Base-by-base conservation (phyloP, 169 alveolate genomes). In the Pseudocohnilembus persalinus region DNA sequence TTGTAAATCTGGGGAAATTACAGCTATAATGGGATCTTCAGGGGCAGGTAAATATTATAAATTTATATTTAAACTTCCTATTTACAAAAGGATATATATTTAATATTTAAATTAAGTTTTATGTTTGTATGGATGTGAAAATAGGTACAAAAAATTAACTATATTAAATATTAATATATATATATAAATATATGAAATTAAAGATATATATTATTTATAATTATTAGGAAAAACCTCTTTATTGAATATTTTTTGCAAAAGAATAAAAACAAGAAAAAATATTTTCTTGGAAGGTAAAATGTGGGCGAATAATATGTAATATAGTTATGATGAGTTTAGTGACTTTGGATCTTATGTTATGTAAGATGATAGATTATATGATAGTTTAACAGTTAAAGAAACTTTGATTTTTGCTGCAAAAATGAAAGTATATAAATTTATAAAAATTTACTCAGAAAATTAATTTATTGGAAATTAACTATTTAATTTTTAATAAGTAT, bases 261-360 rank as follows among this genome's bases (percentile, higher is more conserved):
- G n/a, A n/a, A n/a, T n/a, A n/a, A n/a, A n/a, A n/a, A n/a, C n/a
- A n/a, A n/a, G n/a, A n/a, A n/a, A n/a, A n/a, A n/a, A n/a, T n/a
- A n/a, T n/a, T n/a, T n/a, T n/a, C n/a, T n/a, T n/a, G n/a, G n/a
- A n/a, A n/a, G n/a, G n/a, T n/a, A n/a, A n/a, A n/a, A n/a, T n/a
- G n/a, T n/a, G n/a, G n/a, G n/a, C n/a, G n/a, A n/a, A n/a, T n/a
- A n/a, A n/a, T n/a, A n/a, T n/a, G n/a, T n/a, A n/a, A n/a, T n/a
- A n/a, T n/a, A n/a, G n/a, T n/a, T n/a, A n/a, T n/a, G n/a, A n/a
- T n/a, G n/a, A n/a, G n/a, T n/a, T n/a, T n/a, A n/a, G n/a, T n/a
- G n/a, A n/a, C n/a, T n/a, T n/a, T n/a, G n/a, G n/a, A n/a, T n/a
- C 95, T 0, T 96, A 94, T 87, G 97, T 96, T 31, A 94, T 94